Conservation (phyloP, 768 basidiomycete genomes). For the Termitomyces sp. region DNA sequence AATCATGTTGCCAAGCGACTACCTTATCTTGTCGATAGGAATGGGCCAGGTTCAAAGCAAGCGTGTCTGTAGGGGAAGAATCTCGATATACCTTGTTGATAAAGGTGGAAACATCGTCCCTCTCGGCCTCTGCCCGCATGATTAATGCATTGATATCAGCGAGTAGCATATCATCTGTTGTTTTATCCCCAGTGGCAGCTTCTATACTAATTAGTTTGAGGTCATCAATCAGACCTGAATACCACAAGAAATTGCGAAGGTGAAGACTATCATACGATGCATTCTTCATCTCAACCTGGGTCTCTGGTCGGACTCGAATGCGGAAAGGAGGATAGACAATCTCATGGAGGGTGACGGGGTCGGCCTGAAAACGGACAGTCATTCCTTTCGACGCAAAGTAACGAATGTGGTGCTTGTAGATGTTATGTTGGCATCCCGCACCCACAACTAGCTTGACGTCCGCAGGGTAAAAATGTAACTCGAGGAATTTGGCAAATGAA, state of each 20-base stretch:
- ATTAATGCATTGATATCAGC: slow-evolving; percentile 64
- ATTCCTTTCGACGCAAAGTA: slow-evolving; percentile 83
- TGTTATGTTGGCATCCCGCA: slow-evolving; percentile 90
- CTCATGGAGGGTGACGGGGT: slow-evolving; percentile 78
- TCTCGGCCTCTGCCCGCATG: slow-evolving; percentile 66
- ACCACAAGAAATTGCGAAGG: slow-evolving; percentile 68
- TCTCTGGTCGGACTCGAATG: slow-evolving; percentile 81
- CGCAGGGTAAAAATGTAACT: slow-evolving; percentile 92
- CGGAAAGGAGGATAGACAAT: slow-evolving; percentile 85
- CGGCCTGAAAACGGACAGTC: slow-evolving; percentile 85
- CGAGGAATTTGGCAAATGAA: slow-evolving; percentile 94
- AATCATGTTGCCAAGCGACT: slow-evolving; percentile 95
- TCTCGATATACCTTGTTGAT: slow-evolving; percentile 80
- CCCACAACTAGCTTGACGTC: slow-evolving; percentile 81
- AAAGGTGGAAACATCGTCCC: slow-evolving; percentile 61
- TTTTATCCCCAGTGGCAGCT: slow-evolving; percentile 73
- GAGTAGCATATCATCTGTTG: slow-evolving; percentile 56
- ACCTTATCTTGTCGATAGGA: slow-evolving; percentile 88
- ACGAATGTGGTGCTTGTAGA: slow-evolving; percentile 87
- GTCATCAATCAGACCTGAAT: slow-evolving; percentile 68
- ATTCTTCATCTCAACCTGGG: slow-evolving; percentile 87
- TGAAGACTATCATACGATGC: slow-evolving; percentile 78
- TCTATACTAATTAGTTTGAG: slow-evolving; percentile 73
- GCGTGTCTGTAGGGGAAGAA: slow-evolving; percentile 75
- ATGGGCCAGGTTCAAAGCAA: slow-evolving; percentile 82